These are phyloP conservation scores for Verticillium nubilum DNA, from an alignment of 2,329 filamentous ascomycete genomes.

Conservation along the genomic window DNA sequence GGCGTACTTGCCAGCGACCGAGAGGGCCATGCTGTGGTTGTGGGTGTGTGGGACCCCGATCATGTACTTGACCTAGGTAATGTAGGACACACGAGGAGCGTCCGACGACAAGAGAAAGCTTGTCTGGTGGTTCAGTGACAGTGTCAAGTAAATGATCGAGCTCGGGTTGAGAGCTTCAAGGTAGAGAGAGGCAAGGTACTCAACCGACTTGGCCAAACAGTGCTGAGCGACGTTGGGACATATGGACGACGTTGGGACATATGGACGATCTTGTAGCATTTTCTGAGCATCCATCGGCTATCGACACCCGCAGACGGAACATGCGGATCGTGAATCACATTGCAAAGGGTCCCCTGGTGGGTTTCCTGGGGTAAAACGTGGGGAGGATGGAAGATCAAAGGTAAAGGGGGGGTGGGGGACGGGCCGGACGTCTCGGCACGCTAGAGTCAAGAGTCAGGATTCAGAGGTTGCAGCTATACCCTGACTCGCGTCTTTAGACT, in stretches of 20 bases:
- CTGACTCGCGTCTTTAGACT: neutral
- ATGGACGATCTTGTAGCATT: neutral
- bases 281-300: neutral
- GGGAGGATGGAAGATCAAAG: too few species aligned
- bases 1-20: constrained; percentile 20
- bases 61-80: too few species aligned
- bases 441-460: neutral
- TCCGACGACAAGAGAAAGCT: too few species aligned
- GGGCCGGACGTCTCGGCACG: neutral
- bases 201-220: too few species aligned
- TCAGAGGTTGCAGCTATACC: neutral
- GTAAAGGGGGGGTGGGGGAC: too few species aligned
- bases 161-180: too few species aligned
- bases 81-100: too few species aligned
- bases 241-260: neutral
- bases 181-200: too few species aligned
- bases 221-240: neutral
- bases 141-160: too few species aligned
- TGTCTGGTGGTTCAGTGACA: too few species aligned
- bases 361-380: neutral
- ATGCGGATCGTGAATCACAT: neutral
- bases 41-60: too few species aligned
- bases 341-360: too few species aligned
- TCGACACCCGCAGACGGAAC: neutral
- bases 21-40: constrained; percentile 9